Base-by-base conservation (phyloP, 2,329 filamentous ascomycete genomes). In the Juglanconis oblonga region DNA sequence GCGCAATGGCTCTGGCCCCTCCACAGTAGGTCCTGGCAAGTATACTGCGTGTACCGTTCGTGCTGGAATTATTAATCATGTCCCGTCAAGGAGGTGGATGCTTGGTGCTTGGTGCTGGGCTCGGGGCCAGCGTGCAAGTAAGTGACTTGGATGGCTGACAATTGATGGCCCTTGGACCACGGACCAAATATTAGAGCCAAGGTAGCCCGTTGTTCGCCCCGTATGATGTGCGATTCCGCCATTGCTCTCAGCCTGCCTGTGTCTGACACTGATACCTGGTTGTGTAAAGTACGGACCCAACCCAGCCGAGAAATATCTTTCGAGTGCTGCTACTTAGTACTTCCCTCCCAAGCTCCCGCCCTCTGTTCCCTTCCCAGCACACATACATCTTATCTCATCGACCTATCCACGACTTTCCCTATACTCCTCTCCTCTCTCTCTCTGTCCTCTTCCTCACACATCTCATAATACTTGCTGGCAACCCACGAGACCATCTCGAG, bases 1-100 rank as follows among this genome's bases (percentile, higher is more conserved):
- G 71, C 73, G 72, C 74, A 71, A 58, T 63, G 31, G 50, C 58
- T 52, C 54, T 53, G 47, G 59, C 40, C 57, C 54, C 54, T 40
- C 50, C 52, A 57, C 54, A 63, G 52, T 61, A 42, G 45, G 24
- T 36, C 44, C 32, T 11, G 29, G 33, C n/a, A 54, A 32, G 47
- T 56, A 61, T 40, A 40, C 9, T 38, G 24, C 14, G n/a, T 17
- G 50, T 40, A 40, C 45, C 24, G 7, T 29, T 48, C 45, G 24
- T 3, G 9, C 9, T 29, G 24, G 45, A 32, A 7, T 48, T 48
- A 48, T 24, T 48, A 48, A 29, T 31, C 1, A 13, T 24, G 24
- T 42, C 38, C 38, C n/a, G 38, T 42, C 4, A 4, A 24, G 24
- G 24, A 1, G 24, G 24, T 24, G 24, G 24, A 33, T 13, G 47